Conservation (phyloP, 495 filamentous ascomycete species). For the Durotheca rogersii region DNA sequence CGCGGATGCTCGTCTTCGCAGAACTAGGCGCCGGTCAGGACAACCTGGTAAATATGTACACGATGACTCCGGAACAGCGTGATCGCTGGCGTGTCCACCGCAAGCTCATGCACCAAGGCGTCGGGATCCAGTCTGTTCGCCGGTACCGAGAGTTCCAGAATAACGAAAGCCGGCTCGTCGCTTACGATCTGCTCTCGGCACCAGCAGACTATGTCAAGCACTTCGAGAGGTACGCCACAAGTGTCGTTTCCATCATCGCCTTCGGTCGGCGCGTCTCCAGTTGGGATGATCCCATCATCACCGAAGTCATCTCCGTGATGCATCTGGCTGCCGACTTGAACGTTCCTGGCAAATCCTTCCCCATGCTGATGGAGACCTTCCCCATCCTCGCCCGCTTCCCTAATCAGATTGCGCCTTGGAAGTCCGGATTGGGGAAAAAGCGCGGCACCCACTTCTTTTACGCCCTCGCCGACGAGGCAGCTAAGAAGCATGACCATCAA, state of each 20-base stretch:
- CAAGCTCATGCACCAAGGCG: constrained; percentile 61
- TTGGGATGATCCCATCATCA: constrained; percentile 60
- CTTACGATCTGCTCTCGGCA: constrained; percentile 51
- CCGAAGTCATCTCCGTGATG: constrained; percentile 63
- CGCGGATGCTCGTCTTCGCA: constrained; percentile 59
- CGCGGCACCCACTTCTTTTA: constrained; percentile 55
- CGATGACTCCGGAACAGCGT: constrained; percentile 49
- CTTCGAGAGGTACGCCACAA: constrained; percentile 63
- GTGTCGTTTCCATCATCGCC: constrained; percentile 63
- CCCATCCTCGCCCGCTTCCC: constrained; percentile 58
- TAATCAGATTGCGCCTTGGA: constrained; percentile 59
- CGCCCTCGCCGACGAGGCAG: constrained; percentile 58
- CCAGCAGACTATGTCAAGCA: constrained; percentile 59
- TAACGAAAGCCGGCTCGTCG: constrained; percentile 55
- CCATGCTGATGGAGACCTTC: constrained; percentile 63
- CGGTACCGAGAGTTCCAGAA: constrained; percentile 62
- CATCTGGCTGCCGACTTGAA: constrained; percentile 65
- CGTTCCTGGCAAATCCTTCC: constrained; percentile 61
- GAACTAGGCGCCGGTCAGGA: constrained; percentile 60
- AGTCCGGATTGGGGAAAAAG: constrained; percentile 55
- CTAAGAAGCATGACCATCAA: constrained; percentile 41
- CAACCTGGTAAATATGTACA: constrained; percentile 59
- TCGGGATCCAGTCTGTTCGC: constrained; percentile 60
- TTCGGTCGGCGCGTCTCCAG: constrained; percentile 62
- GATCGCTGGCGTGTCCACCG: constrained; percentile 62